phyloP scores from a whole-genome alignment of 176 grass and related monocot genomes.

The Oryza punctata region DNA sequence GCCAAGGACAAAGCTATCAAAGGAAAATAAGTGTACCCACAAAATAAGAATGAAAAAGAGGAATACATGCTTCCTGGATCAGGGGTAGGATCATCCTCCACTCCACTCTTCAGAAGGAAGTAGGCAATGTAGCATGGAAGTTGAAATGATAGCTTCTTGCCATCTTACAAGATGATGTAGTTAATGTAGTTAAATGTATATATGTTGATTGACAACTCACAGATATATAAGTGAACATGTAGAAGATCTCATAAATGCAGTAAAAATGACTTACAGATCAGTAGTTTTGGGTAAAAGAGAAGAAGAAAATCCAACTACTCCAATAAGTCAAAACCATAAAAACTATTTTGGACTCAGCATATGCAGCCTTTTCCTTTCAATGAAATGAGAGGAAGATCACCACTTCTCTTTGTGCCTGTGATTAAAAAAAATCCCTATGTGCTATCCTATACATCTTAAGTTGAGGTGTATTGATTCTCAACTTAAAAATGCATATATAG shows the following conservation, averaged over 20 bases:
- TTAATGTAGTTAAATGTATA: neutral
- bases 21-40: neutral
- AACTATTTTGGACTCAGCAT: neutral
- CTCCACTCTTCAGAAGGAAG: slow-evolving; percentile 33
- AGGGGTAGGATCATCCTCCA: neutral
- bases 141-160: slow-evolving; percentile 28
- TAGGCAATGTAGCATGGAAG: slow-evolving; percentile 32
- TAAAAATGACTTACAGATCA: neutral
- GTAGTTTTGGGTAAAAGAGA: neutral
- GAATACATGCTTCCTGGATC: neutral
- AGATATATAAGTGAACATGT: neutral
- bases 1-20: neutral
- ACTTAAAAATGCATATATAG: neutral
- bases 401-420: neutral
- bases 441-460: neutral
- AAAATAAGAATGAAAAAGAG: slow-evolving; percentile 16
- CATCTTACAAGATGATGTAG: slow-evolving; percentile 27
- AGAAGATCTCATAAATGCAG: neutral
- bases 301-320: neutral
- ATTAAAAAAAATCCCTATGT: neutral
- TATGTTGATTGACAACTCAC: neutral
- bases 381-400: neutral
- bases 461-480: neutral
- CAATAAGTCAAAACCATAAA: neutral
- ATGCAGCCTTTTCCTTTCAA: neutral